phyloP scores from a whole-genome alignment of 257 asterid species.

The Sherardia arvensis region DNA sequence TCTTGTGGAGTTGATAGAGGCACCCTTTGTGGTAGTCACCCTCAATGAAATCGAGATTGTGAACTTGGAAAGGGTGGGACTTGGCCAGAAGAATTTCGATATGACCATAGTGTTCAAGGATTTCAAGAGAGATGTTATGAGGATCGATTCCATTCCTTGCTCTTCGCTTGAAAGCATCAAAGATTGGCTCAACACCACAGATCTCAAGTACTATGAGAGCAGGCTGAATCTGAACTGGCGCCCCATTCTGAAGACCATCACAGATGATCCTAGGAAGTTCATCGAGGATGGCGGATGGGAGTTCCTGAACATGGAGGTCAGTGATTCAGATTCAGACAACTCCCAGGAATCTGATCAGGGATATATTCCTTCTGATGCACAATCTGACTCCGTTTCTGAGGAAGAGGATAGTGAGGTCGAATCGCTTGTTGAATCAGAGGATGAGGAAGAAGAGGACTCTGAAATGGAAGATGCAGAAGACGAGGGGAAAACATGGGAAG shows the following conservation, averaged over 20 bases:
- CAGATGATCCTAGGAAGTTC: conserved; percentile 57
- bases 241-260: conserved; percentile 48
- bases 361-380: conserved; percentile 58
- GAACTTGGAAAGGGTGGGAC: conserved; percentile 69
- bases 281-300: conserved; percentile 81
- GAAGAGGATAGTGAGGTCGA: conserved; percentile 58
- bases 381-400: conserved; percentile 60
- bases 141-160: conserved; percentile 69
- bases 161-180: conserved; percentile 55
- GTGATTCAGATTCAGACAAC: conserved; percentile 59
- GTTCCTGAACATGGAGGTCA: conserved; percentile 62
- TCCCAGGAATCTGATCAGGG: conserved; percentile 64
- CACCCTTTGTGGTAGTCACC: conserved; percentile 55
- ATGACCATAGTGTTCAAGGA: conserved; percentile 74
- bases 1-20: conserved; percentile 64
- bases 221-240: conserved; percentile 80
- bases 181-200: conserved; percentile 75
- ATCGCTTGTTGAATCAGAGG: conserved; percentile 64
- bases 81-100: conserved; percentile 78
- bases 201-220: conserved; percentile 77
- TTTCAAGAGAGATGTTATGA: conserved; percentile 55
- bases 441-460: conserved; percentile 45
- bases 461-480: conserved; percentile 53
- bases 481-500: conserved; percentile 81
- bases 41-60: conserved; percentile 65